Percentiles rank a stretch among this genome's conserved stretches.
phyloP scores from a whole-genome alignment of 768 basidiomycete genomes.

The Russula abietina region DNA sequence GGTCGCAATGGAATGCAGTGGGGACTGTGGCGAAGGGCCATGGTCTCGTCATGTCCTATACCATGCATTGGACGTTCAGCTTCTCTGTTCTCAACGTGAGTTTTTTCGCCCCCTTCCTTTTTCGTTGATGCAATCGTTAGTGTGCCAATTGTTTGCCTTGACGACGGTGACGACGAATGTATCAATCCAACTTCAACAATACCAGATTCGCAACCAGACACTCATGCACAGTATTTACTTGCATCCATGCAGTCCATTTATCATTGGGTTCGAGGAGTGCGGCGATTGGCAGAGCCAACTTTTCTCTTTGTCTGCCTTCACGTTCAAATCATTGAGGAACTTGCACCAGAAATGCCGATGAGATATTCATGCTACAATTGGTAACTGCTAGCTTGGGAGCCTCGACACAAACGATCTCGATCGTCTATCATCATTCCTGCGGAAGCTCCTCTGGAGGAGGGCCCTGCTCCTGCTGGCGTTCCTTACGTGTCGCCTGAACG shows the following conservation, averaged over 20 bases:
- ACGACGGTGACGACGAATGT: too few species aligned
- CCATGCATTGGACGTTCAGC: constrained; percentile 36
- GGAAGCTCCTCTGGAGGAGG: constrained; percentile 54
- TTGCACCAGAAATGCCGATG: neutral
- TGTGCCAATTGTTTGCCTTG: too few species aligned
- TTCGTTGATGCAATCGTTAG: too few species aligned
- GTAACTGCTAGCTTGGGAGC: neutral
- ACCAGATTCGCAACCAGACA: too few species aligned
- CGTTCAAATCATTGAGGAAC: neutral
- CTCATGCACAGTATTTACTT: too few species aligned
- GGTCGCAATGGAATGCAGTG: too few species aligned
- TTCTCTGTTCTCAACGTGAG: too few species aligned
- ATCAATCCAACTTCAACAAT: too few species aligned
- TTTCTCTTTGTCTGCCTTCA: neutral
- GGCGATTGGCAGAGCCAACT: too few species aligned
- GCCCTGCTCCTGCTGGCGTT: constrained; percentile 48
- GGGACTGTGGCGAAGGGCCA: constrained; percentile 67
- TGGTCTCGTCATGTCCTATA: constrained; percentile 93
- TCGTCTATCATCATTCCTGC: constrained; percentile 26
- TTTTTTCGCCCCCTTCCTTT: too few species aligned
- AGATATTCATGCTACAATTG: constrained; percentile 8
- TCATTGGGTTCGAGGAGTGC: too few species aligned
- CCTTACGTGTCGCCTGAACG: constrained; percentile 80
- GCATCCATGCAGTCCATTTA: too few species aligned
- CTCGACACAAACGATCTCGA: neutral